A percentile compares a stretch with the other conserved stretches of the same genome.
Evolutionary conservation across 116 monocot genomes (phyloP).

Genomic region (Zostera marina): DNA sequence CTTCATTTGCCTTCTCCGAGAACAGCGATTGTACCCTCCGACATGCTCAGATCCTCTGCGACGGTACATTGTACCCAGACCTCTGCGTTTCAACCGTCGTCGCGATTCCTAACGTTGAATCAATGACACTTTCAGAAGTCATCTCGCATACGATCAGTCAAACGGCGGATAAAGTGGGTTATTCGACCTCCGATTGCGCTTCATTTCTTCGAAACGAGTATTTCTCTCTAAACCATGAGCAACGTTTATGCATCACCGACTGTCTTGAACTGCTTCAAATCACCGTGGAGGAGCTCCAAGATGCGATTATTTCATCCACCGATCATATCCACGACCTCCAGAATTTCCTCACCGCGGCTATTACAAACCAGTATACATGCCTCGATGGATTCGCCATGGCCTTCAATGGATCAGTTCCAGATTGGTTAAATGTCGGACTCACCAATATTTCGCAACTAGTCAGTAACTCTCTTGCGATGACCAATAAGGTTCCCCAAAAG

Average conservation of each 20-base stretch:
- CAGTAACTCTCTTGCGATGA: slow-evolving; percentile 73
- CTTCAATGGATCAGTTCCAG: slow-evolving; percentile 12
- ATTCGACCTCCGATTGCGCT: slow-evolving; percentile 22
- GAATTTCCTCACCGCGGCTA: slow-evolving; percentile 43
- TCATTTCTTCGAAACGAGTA: slow-evolving; percentile 7
- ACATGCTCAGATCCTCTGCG: slow-evolving; percentile 17
- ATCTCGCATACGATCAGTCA: slow-evolving; percentile 25
- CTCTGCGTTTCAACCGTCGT: slow-evolving; percentile 36
- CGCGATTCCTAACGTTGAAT: slow-evolving; percentile 13
- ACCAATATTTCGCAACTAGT: slow-evolving; percentile 33
- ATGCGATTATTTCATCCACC: slow-evolving; percentile 2
- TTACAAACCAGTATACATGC: slow-evolving; percentile 85
- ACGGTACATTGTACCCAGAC: slow-evolving; percentile 31
- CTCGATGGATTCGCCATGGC: slow-evolving; percentile 41
- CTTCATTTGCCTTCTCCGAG: no score
- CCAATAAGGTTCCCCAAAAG: slow-evolving; percentile 29
- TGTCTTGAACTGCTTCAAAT: slow-evolving; percentile 42
- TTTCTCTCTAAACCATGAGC: slow-evolving; percentile 8
- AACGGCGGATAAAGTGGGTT: slow-evolving; percentile 16
- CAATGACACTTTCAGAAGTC: slow-evolving; percentile 26
- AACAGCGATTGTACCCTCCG: not conserved
- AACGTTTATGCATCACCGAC: slow-evolving; percentile 32
- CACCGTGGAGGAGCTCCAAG: slow-evolving; percentile 25
- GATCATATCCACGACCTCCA: slow-evolving; percentile 16
- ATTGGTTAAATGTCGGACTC: slow-evolving; percentile 17